phyloP scores from a whole-genome alignment of 306 rosid species.

The Rubus parviflorus region DNA sequence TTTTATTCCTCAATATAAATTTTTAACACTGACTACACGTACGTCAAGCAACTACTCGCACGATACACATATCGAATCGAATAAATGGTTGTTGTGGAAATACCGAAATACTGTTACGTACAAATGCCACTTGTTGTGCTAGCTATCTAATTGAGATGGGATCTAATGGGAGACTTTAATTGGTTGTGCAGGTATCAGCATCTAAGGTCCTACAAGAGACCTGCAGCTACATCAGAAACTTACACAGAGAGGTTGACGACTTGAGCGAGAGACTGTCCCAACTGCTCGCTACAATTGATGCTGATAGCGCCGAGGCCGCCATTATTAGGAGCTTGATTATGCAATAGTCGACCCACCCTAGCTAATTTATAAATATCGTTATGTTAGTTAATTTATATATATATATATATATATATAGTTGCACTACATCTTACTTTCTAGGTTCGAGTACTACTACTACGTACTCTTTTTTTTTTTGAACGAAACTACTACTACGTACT shows the following conservation, averaged over 20 bases:
- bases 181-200: slow-evolving; percentile 75
- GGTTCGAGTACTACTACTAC: slow-evolving; percentile 10
- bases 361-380: neutral
- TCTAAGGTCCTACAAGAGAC: slow-evolving; percentile 99
- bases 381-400: neutral
- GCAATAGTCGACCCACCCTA: slow-evolving; percentile 42
- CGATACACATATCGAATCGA: too few species aligned
- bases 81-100: neutral
- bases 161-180: slow-evolving; percentile 6
- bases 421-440: slow-evolving; percentile 29
- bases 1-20: too few species aligned
- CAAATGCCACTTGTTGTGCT: neutral
- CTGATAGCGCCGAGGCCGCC: slow-evolving; percentile 89
- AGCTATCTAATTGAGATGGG: neutral
- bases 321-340: slow-evolving; percentile 88
- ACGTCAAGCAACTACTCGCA: too few species aligned
- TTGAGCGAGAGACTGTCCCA: slow-evolving; percentile 87
- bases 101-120: neutral
- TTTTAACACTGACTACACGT: too few species aligned
- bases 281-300: slow-evolving; percentile 81
- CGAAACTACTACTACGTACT: neutral
- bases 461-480: too few species aligned
- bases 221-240: slow-evolving; percentile 87
- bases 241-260: slow-evolving; percentile 90
- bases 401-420: slow-evolving; percentile 21